Conservation (phyloP, 2,329 filamentous ascomycete genomes). For the Pseudogymnoascus sp. region DNA sequence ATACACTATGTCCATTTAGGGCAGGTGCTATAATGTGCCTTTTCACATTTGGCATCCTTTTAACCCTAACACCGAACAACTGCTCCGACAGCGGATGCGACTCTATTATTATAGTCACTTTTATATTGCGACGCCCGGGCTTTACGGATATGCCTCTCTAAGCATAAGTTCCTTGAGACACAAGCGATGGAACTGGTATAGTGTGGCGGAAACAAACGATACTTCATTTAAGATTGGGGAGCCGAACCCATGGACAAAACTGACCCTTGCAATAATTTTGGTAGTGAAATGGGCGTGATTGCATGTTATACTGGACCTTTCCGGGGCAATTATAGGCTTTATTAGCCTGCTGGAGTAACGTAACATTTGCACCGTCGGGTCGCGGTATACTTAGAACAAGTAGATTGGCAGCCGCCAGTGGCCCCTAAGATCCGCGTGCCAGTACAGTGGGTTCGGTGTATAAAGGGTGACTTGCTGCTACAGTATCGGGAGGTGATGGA, state of each 20-base stretch:
- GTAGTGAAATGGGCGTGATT: slow-evolving; percentile 26
- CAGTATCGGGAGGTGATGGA: no score
- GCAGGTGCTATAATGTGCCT: slow-evolving; percentile 26
- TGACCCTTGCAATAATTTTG: slow-evolving; percentile 15
- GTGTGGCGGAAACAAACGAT: background rate
- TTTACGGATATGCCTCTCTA: slow-evolving; percentile 24
- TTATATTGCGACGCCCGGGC: slow-evolving; percentile 20
- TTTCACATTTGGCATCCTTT: slow-evolving; percentile 27
- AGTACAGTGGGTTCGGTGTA: background rate
- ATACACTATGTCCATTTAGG: background rate
- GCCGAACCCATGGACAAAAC: no score
- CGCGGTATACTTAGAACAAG: background rate
- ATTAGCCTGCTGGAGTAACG: background rate
- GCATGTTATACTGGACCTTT: slow-evolving; percentile 20
- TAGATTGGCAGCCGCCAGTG: background rate
- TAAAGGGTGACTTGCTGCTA: background rate
- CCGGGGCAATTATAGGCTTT: slow-evolving; percentile 18
- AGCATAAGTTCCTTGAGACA: background rate
- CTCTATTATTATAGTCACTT: slow-evolving; percentile 31
- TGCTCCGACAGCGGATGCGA: slow-evolving; percentile 29
- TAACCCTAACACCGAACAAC: slow-evolving; percentile 26
- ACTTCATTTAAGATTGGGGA: no score
- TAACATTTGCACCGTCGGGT: background rate
- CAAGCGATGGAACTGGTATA: slow-evolving; percentile 12
- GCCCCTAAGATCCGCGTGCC: background rate